Evolutionary conservation across 139 green algal species (phyloP).

Genomic region (Chlamydomonas asymmetrica): DNA sequence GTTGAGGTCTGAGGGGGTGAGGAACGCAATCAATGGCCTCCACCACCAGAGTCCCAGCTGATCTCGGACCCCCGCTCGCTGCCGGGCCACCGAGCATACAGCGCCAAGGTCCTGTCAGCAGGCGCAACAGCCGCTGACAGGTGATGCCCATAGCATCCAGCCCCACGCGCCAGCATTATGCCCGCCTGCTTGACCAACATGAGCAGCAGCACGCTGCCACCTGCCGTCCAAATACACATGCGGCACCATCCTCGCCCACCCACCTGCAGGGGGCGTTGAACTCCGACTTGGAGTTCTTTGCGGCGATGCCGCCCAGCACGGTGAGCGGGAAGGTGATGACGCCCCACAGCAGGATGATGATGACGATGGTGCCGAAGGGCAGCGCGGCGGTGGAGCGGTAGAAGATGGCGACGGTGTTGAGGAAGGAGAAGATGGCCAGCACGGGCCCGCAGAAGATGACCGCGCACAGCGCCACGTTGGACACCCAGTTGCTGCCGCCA

Average conservation of each 20-base stretch:
- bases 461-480: conserved; percentile 75
- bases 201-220: too few species aligned
- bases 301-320: conserved; percentile 84
- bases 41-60: too few species aligned
- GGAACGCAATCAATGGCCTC: too few species aligned
- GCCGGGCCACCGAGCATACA: too few species aligned
- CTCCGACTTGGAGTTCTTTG: conserved; percentile 59
- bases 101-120: too few species aligned
- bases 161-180: too few species aligned
- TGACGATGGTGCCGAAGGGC: conserved; percentile 83
- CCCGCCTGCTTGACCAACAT: too few species aligned
- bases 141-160: too few species aligned
- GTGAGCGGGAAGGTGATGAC: conserved; percentile 91
- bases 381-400: conserved; percentile 75
- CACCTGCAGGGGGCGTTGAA: conserved; percentile 75
- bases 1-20: too few species aligned
- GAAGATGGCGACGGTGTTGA: conserved; percentile 82
- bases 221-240: too few species aligned
- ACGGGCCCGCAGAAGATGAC: conserved; percentile 81
- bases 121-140: too few species aligned
- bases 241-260: background rate
- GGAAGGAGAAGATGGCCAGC: conserved; percentile 76
- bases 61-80: too few species aligned
- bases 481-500: conserved; percentile 77
- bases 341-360: conserved; percentile 86